Percentiles rank a stretch among this genome's conserved stretches.
Evolutionary conservation across 2,329 filamentous ascomycete species (phyloP).

Genomic region (Penicillium sp.): DNA sequence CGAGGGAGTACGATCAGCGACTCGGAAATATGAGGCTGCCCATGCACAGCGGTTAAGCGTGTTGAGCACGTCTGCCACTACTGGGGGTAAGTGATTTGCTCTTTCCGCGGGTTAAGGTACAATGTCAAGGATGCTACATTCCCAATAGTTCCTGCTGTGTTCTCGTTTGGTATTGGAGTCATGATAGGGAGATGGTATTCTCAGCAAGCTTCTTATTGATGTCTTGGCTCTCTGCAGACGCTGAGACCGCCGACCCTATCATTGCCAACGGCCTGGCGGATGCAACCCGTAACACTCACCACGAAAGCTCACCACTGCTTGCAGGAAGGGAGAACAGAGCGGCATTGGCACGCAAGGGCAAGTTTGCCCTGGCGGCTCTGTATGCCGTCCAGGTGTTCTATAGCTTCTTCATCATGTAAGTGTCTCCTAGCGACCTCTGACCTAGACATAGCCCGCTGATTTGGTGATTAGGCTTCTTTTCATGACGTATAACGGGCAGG

Average conservation of each 20-base stretch:
- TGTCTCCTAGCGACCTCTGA: conserved; percentile 23
- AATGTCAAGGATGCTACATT: background rate
- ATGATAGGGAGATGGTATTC: conserved; percentile 11
- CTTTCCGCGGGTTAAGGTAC: background rate
- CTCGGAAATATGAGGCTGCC: conserved; percentile 69
- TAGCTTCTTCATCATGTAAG: conserved; percentile 99
- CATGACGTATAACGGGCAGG: conserved; percentile 99
- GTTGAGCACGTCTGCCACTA: conserved; percentile 25
- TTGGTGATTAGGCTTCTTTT: conserved; percentile 73
- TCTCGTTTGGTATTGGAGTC: background rate
- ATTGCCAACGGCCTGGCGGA: conserved; percentile 23
- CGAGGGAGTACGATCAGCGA: conserved; percentile 76
- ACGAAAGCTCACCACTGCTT: conserved; percentile 67
- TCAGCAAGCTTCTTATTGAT: conserved; percentile 26
- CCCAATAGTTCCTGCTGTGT: background rate
- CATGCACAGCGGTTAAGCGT: conserved; percentile 50
- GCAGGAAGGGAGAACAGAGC: conserved; percentile 68
- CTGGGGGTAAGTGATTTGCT: conserved; percentile 31
- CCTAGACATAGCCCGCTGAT: background rate
- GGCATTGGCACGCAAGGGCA: conserved; percentile 63
- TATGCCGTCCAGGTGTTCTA: conserved; percentile 97
- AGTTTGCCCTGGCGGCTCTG: conserved; percentile 73
- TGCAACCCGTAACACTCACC: conserved; percentile 24
- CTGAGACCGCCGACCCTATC: conserved; percentile 32
- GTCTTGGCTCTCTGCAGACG: conserved; percentile 30